Base-by-base conservation (phyloP, 192 early-diverging fungal species). In the Paraglomus brasilianum region DNA sequence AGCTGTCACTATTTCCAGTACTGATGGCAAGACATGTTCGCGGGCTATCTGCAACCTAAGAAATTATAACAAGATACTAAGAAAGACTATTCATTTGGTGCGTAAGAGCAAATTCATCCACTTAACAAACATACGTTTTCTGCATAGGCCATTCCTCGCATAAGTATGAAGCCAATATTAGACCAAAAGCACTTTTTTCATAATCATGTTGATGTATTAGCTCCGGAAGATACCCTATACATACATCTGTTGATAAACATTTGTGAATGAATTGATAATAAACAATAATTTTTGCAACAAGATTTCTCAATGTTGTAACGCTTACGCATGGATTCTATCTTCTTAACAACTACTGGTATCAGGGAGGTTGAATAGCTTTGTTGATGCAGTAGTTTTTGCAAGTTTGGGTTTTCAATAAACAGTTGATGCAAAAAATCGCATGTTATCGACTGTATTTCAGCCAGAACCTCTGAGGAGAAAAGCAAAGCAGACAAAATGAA, bases 291-390 rank as follows among this genome's bases (percentile, higher is more conserved):
- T 3, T 30, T 30, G 30, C 30, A 30, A 30, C 30, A 30, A 30
- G 3, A 30, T 30, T 30, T 30, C 30, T 30, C 30, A 30, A 30
- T 3, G 30, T 30, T 30, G 3, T 30, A 30, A 2, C 3, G 30
- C 30, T 70, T 75, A 75, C 77, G 85, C 76, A 89, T 84, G 14
- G 86, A 88, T 15, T 87, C 87, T 22, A 89, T 82, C n/a, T 78
- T 59, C 21, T 77, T 70, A n/a, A 88, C 84, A 61, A 88, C 75
- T 64, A 81, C 72, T 8, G 74, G 74, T 19, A 89, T 82, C 4
- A 83, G 67, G 0, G 71, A 66, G 24, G 72, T 71, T n/a, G 77
- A 74, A 74, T 86, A 88, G 4, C 86, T 83, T 65, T 87, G 83
- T 49, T 87, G 87, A 72, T 86, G 85, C 7, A 89, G 48, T 8